Evolutionary conservation across 176 grass and related monocot genomes (phyloP), one percentile per base, ranked within the genome.

Genomic region (Carex pumila): DNA sequence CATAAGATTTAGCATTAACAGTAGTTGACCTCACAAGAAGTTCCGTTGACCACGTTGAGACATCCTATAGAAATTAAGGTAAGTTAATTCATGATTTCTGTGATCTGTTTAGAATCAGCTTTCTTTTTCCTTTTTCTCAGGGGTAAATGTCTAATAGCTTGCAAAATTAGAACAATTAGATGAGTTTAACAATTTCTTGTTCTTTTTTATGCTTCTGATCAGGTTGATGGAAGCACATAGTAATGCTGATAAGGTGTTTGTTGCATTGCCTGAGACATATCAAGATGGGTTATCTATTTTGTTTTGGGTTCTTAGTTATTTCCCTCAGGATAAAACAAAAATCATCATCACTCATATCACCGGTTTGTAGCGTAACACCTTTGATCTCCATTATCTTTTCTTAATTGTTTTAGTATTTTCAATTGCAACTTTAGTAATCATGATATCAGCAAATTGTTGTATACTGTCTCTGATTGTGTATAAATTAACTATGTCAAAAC

Each of bases 331-430:
- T 52, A 79, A 7, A 64, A 82, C 68, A 31, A 47, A 75, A 61
- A 84, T 94, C 21, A 85, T 94, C 61, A 82, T 90, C 77, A 52
- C 85, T 14, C 92, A 94, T 63, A 89, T 94, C 84, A 76, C 37
- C 88, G 71, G 75, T 55, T 37, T 91, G 79, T 89, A 5, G 10
- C 29, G 25, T 25, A 25, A 1, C 52, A 25, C 41, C 39, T 50
- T 25, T 53, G 41, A n/a, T 74, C 71, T 29, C 19, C 21, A 70
- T 70, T 19, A 41, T 71, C 15, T 71, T 70, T 45, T 10, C 67
- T 19, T 19, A 19, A 71, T 71, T 39, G 32, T 19, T 19, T 4
- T 71, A 19, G 36, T 71, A 19, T 3, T 71, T 10, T 18, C 73
- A 54, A 76, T 76, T 17, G 2, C 17, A 9, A 31, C 25, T 17